Base-by-base conservation (phyloP, 1,139 yeast genomes). In the Scheffersomyces cryptocercus region DNA sequence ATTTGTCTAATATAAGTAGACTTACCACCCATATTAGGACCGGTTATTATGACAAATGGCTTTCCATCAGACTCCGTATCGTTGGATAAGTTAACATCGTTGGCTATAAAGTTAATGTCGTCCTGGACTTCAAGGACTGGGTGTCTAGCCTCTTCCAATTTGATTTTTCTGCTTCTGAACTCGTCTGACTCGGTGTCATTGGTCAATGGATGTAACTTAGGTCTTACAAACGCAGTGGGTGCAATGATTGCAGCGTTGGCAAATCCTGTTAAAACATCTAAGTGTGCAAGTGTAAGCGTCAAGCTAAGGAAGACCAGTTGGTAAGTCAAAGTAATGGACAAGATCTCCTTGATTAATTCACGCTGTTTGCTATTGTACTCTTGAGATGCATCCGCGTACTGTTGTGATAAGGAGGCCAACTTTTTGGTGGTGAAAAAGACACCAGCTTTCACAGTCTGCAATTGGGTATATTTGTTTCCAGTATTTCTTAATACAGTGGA, bases 21-120 rank as follows among this genome's bases (percentile, higher is more conserved):
- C 63, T 93, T 93, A 59, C 98, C 98, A 47, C 98, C 99, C 99
- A 93, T 93, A 60, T 93, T 93, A 33, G 99, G 99, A 14, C 99
- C 99, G 0, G 99, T 93, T 29, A 93, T 88, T 29, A 93, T 85
- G 12, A 82, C 75, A 58, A 93, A 91, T 44, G 87, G 88, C 13
- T 82, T 73, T 0, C 64, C 70, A 24, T 49, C 52, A 9, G 64
- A 64, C 5, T 69, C 77, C 26, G 49, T 49, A 1, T 44, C 40
- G 44, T 62, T 65, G 12, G 69, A 59, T 45, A 90, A 69, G 11
- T 68, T 61, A 3, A 88, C 86, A 58, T 93, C 97, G 64, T 93
- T 93, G 3, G 97, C 82, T 48, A 93, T 91, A 57, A 93, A 93
- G 26, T 82, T 77, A 39, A 90, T 72, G 50, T 88, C 97, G 50